A percentile compares a stretch with the other conserved stretches of the same genome.
Conservation (phyloP, 495 filamentous ascomycete genomes). For the Neurospora intermedia region DNA sequence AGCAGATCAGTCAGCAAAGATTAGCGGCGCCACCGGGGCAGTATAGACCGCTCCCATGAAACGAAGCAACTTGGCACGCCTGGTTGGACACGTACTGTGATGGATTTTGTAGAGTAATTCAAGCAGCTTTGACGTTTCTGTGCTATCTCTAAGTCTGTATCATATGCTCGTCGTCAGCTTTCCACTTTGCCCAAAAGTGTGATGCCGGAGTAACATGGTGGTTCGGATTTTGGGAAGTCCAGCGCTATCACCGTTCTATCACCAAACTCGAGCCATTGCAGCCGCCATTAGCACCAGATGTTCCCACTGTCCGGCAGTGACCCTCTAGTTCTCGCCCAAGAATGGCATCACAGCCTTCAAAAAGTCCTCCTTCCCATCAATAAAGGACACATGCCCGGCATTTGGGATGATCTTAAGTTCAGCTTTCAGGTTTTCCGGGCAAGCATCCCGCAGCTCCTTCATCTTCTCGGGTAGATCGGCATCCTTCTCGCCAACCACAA, state of each 20-base stretch:
- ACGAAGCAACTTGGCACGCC: background rate
- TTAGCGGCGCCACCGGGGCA: background rate
- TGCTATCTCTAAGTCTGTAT: background rate
- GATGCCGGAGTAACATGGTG: background rate
- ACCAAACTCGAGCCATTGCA: background rate
- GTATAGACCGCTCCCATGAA: background rate
- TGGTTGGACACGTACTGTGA: background rate
- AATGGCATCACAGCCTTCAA: background rate
- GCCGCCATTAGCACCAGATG: background rate
- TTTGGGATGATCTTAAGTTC: conserved; percentile 12
- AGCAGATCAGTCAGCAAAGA: background rate
- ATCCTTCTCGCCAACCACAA: conserved; percentile 24
- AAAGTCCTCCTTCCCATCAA: conserved; percentile 16
- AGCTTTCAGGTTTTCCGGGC: background rate
- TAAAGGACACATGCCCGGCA: conserved; percentile 17
- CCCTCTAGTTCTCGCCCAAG: background rate
- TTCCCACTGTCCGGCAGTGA: background rate
- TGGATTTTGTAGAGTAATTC: background rate
- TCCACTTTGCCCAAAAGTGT: background rate
- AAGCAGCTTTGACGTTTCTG: background rate
- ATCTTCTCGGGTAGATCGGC: conserved; percentile 17
- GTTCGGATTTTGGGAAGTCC: background rate
- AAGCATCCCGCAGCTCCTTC: conserved; percentile 11
- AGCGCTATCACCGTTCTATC: background rate
- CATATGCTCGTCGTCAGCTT: background rate